These are phyloP conservation scores for Gryganskiella cystojenkinii DNA, from an alignment of 192 early-diverging fungal genomes.

Conservation along the genomic window DNA sequence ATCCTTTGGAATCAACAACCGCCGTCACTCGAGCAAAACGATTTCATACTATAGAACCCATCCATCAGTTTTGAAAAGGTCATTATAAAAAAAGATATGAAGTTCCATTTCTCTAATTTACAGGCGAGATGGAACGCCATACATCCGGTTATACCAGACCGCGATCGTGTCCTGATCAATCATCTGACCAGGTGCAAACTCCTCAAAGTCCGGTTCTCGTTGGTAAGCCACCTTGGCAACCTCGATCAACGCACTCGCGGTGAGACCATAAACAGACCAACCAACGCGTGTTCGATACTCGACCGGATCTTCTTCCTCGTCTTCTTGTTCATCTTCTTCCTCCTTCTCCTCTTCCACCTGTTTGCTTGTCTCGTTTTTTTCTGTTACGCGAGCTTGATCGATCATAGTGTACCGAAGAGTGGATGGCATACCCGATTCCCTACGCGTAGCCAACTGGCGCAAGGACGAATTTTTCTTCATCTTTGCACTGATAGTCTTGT, in stretches of 20 bases:
- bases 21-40: too few species aligned
- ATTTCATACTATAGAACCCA: too few species aligned
- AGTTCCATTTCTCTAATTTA: background rate
- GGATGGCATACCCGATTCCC: too few species aligned
- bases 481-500: too few species aligned
- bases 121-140: slow-evolving; percentile 1
- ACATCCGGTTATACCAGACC: slow-evolving; percentile 23
- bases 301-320: background rate
- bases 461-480: too few species aligned
- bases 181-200: slow-evolving; percentile 18
- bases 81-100: too few species aligned
- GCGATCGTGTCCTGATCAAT: background rate
- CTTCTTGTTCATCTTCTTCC: background rate
- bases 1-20: too few species aligned
- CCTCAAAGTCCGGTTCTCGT: slow-evolving; percentile 21
- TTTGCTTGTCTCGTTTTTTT: too few species aligned
- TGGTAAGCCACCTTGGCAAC: slow-evolving; percentile 29
- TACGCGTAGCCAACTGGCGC: too few species aligned
- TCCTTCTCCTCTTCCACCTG: background rate
- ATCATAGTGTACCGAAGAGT: too few species aligned
- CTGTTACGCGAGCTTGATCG: too few species aligned
- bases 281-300: slow-evolving; percentile 20
- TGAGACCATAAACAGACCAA: slow-evolving; percentile 44
- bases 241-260: slow-evolving; percentile 31
- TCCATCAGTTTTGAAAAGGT: too few species aligned